A percentile compares a stretch with the other conserved stretches of the same genome.
phyloP scores from a whole-genome alignment of 306 rosid species.

The Cercis canadensis region DNA sequence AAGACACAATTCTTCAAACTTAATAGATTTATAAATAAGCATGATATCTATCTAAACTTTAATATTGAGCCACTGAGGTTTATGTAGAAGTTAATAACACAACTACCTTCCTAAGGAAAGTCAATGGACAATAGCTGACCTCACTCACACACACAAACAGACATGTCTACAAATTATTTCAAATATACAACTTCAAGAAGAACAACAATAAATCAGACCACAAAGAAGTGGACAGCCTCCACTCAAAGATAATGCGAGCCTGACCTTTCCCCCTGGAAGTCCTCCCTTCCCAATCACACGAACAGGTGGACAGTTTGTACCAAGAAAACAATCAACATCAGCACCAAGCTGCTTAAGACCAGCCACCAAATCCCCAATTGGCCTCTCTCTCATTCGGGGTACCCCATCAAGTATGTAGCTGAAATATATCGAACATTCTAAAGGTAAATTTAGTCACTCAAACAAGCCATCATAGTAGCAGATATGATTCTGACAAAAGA shows the following conservation, averaged over 20 bases:
- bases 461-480: conserved; percentile 18
- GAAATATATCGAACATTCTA: conserved; percentile 41
- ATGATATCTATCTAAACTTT: conserved; percentile 4
- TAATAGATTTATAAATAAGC: conserved; percentile 2
- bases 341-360: conserved; percentile 99
- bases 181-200: background rate
- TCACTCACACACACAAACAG: background rate
- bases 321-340: conserved; percentile 85
- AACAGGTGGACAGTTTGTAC: conserved; percentile 98
- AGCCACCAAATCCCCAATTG: conserved; percentile 90
- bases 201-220: background rate
- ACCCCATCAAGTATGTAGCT: conserved; percentile 97
- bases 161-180: background rate
- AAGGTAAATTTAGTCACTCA: conserved; percentile 22
- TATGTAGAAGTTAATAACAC: background rate
- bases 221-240: background rate
- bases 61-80: background rate
- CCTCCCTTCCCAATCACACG: conserved; percentile 93
- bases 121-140: background rate
- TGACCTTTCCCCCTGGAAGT: conserved; percentile 98
- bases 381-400: conserved; percentile 99
- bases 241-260: conserved; percentile 34
- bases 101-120: conserved; percentile 2
- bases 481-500: conserved; percentile 8
- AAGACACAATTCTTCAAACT: conserved; percentile 1